phyloP scores from a whole-genome alignment of 768 basidiomycete species.

The Suillus cothurnatus region DNA sequence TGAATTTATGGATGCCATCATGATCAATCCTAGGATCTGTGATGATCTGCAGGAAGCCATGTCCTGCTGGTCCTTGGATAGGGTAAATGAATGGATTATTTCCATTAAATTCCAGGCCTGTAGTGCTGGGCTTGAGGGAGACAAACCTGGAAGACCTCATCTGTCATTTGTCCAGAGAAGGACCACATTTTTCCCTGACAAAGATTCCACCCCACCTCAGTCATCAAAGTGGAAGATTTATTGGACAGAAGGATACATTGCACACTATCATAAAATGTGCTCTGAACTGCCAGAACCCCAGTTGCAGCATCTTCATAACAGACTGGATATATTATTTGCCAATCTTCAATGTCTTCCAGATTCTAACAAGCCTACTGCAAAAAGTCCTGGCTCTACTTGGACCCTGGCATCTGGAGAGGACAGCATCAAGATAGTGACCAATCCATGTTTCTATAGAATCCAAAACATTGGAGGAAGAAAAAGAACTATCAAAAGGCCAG shows the following conservation, averaged over 20 bases:
- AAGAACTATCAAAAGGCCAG: too few relatives aligned
- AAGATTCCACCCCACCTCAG: background rate
- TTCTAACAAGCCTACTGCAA: background rate
- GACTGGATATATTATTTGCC: background rate
- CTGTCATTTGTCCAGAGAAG: too few relatives aligned
- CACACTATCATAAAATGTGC: background rate
- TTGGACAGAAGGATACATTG: background rate
- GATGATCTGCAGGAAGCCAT: background rate
- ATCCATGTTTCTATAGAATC: background rate
- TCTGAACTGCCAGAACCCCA: background rate
- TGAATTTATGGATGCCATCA: background rate
- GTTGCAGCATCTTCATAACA: background rate
- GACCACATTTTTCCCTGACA: too few relatives aligned
- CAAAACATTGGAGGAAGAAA: background rate
- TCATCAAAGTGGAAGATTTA: background rate
- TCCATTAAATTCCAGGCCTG: too few relatives aligned
- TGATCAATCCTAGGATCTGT: background rate
- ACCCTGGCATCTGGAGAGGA: background rate
- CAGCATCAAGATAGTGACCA: background rate
- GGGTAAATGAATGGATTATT: background rate
- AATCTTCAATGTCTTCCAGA: background rate
- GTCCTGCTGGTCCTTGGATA: background rate
- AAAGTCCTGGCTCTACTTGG: background rate
- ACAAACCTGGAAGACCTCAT: too few relatives aligned
- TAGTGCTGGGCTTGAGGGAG: too few relatives aligned